Percentiles rank a stretch among this genome's conserved stretches.
Evolutionary conservation across 2,329 filamentous ascomycete genomes (phyloP).

Genomic region (Teratosphaeria nubilosa): DNA sequence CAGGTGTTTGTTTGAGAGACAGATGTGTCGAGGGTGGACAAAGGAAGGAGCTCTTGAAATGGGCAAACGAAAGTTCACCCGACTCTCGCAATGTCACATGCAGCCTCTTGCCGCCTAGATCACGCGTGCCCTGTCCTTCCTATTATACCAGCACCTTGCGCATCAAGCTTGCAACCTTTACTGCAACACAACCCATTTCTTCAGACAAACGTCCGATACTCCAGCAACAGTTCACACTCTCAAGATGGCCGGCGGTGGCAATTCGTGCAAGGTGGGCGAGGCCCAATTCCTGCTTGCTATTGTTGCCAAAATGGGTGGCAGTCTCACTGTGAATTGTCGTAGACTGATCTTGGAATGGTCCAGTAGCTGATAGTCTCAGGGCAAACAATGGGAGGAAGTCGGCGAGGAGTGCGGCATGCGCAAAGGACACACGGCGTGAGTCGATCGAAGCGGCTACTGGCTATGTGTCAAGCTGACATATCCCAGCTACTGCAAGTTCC

Average conservation of each 20-base stretch:
- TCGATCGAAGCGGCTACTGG: neutral
- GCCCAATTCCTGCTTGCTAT: neutral
- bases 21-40: neutral
- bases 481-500: neutral
- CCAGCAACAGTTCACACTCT: neutral
- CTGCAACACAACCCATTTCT: neutral
- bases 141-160: neutral
- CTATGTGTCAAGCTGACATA: neutral
- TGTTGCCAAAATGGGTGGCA: neutral
- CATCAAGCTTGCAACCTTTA: neutral
- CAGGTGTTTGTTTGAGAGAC: neutral
- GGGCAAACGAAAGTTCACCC: neutral
- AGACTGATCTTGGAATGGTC: neutral
- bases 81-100: neutral
- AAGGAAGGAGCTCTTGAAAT: neutral
- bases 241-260: neutral
- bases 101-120: neutral
- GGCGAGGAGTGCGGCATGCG: neutral
- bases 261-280: neutral
- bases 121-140: neutral
- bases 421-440: neutral
- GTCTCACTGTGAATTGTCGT: neutral
- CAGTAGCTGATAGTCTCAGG: neutral
- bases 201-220: neutral
- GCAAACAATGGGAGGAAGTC: neutral